These are phyloP conservation scores for Fusarium nanum DNA, from an alignment of 2,329 filamentous ascomycete species.

Conservation along the genomic window DNA sequence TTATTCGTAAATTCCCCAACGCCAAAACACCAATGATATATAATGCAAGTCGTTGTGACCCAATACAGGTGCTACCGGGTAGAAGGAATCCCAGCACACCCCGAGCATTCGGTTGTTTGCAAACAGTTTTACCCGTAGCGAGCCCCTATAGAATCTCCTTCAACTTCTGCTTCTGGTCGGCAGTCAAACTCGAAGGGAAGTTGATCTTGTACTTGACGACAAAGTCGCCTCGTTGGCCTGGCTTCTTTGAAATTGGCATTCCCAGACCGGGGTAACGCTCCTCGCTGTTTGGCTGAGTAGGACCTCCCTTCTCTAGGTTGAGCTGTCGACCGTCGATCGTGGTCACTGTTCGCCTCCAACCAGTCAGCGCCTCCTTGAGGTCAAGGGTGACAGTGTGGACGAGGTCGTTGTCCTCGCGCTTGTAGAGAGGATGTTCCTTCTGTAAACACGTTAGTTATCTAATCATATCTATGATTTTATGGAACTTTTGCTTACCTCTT, in stretches of 20 bases:
- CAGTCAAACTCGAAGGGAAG: slow-evolving; percentile 83
- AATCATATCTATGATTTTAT: not conserved
- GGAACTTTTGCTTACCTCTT: slow-evolving; percentile 74
- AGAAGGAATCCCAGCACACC: not conserved
- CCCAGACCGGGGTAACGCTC: slow-evolving; percentile 87
- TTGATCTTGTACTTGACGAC: slow-evolving; percentile 91
- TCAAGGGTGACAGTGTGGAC: slow-evolving; percentile 81
- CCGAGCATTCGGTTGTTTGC: slow-evolving; percentile 2
- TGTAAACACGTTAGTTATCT: slow-evolving; percentile 61
- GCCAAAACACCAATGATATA: slow-evolving; percentile 39
- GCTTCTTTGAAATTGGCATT: slow-evolving; percentile 95
- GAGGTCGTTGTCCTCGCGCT: slow-evolving; percentile 89
- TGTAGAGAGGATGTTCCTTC: slow-evolving; percentile 89
- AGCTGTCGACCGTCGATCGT: slow-evolving; percentile 95
- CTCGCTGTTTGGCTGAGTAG: slow-evolving; percentile 84
- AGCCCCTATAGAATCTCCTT: slow-evolving; percentile 76
- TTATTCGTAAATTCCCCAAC: slow-evolving; percentile 44
- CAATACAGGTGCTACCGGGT: not conserved
- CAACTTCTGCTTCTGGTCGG: slow-evolving; percentile 81
- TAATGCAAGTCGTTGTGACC: slow-evolving; percentile 13
- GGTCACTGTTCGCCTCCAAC: slow-evolving; percentile 90
- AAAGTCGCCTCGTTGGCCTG: slow-evolving; percentile 85
- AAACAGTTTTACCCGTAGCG: not conserved
- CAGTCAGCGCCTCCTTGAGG: slow-evolving; percentile 93
- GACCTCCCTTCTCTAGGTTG: slow-evolving; percentile 80